Base-by-base conservation (phyloP, 371 early-diverging fungal genomes). In the Mortierella sp. region DNA sequence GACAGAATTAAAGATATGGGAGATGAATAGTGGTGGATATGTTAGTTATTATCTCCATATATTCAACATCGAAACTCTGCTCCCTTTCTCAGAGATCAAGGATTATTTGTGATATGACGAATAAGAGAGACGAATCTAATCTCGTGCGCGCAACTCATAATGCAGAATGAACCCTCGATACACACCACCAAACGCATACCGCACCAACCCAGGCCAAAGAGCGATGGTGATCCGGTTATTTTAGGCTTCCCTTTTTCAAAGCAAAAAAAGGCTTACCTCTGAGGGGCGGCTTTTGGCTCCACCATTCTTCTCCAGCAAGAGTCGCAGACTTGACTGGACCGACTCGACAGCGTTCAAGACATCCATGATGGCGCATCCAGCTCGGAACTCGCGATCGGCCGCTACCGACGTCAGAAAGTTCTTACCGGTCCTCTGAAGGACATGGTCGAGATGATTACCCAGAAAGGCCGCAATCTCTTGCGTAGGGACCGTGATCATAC, bases 391-490 rank as follows among this genome's bases (percentile, higher is more conserved):
- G 3, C 82, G 86, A 54, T 81, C 79, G 2, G 86, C 86, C 1
- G 86, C 86, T 18, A 85, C 82, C n/a, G 86, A 78, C 8, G 54
- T 82, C 44, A 85, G 68, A 73, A 85, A 85, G 63, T 74, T 81
- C 38, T 48, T 75, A 35, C 82, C 82, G n/a, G 86, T 81, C 74
- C 77, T 72, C 32, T 82, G 86, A 65, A 85, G 76, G 44, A 85
- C 86, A 73, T 85, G 77, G 65, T 85, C 77, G 55, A 85, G 82
- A 79, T 81, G 86, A 63, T 68, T 85, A 27, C 79, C 86, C 35
- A 85, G 79, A 72, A 85, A 85, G 75, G 82, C 72, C 79, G 82
- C 86, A 74, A 82, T 81, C 86, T 85, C 86, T 82, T 85, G 86
- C 76, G 86, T 76, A 24, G 86, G 86, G 58, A 85, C 79, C 75